phyloP scores from a whole-genome alignment of 2,329 filamentous ascomycete species.

The Penicillium sp. region DNA sequence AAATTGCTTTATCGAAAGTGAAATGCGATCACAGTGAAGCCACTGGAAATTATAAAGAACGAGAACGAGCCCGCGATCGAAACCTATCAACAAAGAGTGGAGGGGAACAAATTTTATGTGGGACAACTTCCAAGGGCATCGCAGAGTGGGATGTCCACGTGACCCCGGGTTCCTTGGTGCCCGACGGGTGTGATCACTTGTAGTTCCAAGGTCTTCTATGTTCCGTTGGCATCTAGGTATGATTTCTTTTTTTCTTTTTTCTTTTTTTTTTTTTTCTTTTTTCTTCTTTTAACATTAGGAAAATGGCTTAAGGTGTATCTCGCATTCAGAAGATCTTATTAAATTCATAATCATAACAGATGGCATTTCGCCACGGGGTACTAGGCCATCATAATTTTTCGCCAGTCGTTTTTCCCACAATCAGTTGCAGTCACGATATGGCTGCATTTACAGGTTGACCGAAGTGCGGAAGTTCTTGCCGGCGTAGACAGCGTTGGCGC shows the following conservation, averaged over 20 bases:
- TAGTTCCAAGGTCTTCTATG: too few species aligned
- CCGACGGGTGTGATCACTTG: slow-evolving; percentile 16
- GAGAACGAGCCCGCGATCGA: slow-evolving; percentile 17
- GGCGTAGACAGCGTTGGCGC: slow-evolving; percentile 85
- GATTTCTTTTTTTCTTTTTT: neutral
- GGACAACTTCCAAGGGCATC: slow-evolving; percentile 19
- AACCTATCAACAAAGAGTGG: slow-evolving; percentile 20
- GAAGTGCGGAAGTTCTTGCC: slow-evolving; percentile 88
- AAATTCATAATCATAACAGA: slow-evolving; percentile 30
- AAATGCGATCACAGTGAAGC: slow-evolving; percentile 9
- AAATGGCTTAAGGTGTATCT: slow-evolving; percentile 8
- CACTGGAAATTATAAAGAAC: slow-evolving; percentile 11
- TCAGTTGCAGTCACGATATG: neutral
- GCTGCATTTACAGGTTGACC: slow-evolving; percentile 72
- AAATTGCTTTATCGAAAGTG: slow-evolving; percentile 4
- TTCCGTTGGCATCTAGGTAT: too few species aligned
- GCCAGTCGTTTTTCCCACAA: slow-evolving; percentile 1
- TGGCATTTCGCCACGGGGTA: slow-evolving; percentile 8
- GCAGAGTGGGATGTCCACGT: slow-evolving; percentile 23
- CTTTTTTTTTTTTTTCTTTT: neutral
- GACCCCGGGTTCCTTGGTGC: slow-evolving; percentile 18
- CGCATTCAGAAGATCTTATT: slow-evolving; percentile 26
- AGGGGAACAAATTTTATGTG: slow-evolving; percentile 32
- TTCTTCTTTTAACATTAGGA: neutral
- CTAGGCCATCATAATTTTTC: slow-evolving; percentile 18